Evolutionary conservation across 306 rosid genomes (phyloP), one percentile per base, ranked within the genome.

Genomic region (cucumber (Cucumis sativus)): DNA sequence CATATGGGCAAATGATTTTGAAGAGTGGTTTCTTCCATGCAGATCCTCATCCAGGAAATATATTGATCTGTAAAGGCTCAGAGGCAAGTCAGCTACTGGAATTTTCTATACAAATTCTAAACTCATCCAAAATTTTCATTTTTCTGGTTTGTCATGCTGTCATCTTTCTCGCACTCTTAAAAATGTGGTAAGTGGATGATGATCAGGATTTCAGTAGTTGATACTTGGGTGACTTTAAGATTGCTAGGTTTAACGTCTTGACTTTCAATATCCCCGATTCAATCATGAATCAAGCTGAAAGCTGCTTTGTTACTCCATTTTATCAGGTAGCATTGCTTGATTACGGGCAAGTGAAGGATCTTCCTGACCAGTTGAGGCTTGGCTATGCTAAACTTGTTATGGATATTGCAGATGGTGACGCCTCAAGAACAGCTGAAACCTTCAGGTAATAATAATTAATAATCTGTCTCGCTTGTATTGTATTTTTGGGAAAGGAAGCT

Each of bases 271-370:
- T 49, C 60, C 76, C 58, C 20, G 55, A 41, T 67, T 67, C 14
- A 9, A 71, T 47, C 60, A 49, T 45, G 76, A 49, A 25, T 15
- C 10, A 1, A 39, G 76, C 39, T 54, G 51, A 74, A 74, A 52
- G 12, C 68, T 4, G 30, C 11, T 13, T 39, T 35, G 41, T 58
- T 40, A 6, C 56, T 56, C 39, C 17, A 39, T 51, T 62, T 45
- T 49, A 79, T 80, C 85, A 95, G 99, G 96, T 95, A 84, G 97
- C 92, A 67, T 87, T 95, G 86, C 91, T 95, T 57, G 99, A 95
- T 84, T 95, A 92, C 63, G 99, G 99, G 56, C 99, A 95, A 85
- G 99, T 92, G 87, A 95, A 95, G 86, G 99, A 95, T 84, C 99
- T 95, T 72, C 99, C 99, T 39, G 90, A 95, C 67, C 76, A 73